Conservation (phyloP, 371 early-diverging fungal genomes). For the Lichtheimia corymbifera region DNA sequence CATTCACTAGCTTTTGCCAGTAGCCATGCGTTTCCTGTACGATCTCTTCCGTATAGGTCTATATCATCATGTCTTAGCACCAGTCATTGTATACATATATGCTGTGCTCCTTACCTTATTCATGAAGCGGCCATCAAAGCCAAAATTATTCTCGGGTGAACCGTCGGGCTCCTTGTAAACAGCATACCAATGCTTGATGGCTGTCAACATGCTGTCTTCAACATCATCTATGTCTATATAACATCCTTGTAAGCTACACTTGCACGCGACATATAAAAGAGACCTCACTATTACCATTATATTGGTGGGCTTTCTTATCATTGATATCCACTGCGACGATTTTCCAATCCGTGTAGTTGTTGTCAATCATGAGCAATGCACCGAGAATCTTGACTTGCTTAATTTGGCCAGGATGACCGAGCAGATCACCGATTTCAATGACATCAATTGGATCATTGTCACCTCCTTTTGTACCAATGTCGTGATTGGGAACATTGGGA, state of each 20-base stretch:
- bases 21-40: constrained; percentile 7
- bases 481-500: constrained; percentile 80
- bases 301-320: constrained; percentile 84
- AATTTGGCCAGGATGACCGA: constrained; percentile 87
- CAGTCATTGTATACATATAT: not conserved
- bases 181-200: constrained; percentile 8
- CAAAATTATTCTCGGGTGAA: constrained; percentile 5
- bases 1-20: constrained; percentile 11
- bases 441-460: constrained; percentile 98
- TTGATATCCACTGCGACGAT: constrained; percentile 90
- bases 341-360: constrained; percentile 99
- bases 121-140: constrained; percentile 9
- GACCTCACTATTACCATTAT: constrained; percentile 59
- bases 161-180: constrained; percentile 14
- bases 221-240: constrained; percentile 10
- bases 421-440: constrained; percentile 89
- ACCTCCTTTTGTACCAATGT: constrained; percentile 80
- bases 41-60: not conserved
- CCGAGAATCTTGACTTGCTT: constrained; percentile 97
- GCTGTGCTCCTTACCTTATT: constrained; percentile 7
- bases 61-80: not conserved
- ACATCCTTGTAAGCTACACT: too few relatives aligned
- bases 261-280: not conserved
- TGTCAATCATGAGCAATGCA: constrained; percentile 91
- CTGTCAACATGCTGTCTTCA: not conserved